phyloP scores from a whole-genome alignment of 805 yeast species.

The Candida stauntonica region DNA sequence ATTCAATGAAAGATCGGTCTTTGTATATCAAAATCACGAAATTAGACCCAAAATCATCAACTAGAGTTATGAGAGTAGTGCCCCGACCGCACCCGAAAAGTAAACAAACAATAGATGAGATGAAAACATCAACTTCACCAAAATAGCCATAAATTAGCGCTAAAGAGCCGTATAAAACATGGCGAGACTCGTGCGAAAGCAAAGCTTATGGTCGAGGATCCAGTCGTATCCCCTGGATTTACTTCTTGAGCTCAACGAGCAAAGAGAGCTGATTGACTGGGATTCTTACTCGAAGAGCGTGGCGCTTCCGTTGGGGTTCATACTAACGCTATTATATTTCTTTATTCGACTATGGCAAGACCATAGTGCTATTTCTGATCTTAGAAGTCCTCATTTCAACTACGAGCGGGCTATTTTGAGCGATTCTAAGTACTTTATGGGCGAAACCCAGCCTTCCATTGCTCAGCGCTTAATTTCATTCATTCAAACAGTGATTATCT shows the following conservation, averaged over 20 bases:
- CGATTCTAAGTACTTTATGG: slow-evolving; percentile 22
- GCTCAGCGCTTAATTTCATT: slow-evolving; percentile 4
- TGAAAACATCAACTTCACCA: neutral
- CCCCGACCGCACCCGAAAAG: neutral
- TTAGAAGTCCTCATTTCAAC: slow-evolving; percentile 7
- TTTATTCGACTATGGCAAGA: slow-evolving; percentile 25
- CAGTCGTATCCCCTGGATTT: slow-evolving; percentile 26
- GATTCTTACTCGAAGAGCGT: slow-evolving; percentile 23
- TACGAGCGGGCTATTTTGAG: slow-evolving; percentile 11
- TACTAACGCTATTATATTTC: slow-evolving; percentile 23
- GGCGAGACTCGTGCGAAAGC: slow-evolving; percentile 21
- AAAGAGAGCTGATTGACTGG: slow-evolving; percentile 27
- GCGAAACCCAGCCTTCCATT: slow-evolving; percentile 4
- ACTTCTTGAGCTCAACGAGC: slow-evolving; percentile 24
- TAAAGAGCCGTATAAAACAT: slow-evolving; percentile 3
- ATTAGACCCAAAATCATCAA: too few species aligned
- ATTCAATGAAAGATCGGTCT: slow-evolving; percentile 3
- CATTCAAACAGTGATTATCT: slow-evolving; percentile 14
- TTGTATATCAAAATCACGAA: too few species aligned
- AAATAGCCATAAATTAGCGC: neutral
- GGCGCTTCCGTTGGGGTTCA: slow-evolving; percentile 25
- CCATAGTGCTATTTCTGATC: slow-evolving; percentile 7
- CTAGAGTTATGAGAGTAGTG: too few species aligned
- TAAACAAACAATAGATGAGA: neutral
- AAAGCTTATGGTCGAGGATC: slow-evolving; percentile 16